Percentiles rank a stretch among this genome's conserved stretches.
These are phyloP conservation scores for Cephaloascus albidus DNA, from an alignment of 805 yeast genomes.

Conservation along the genomic window DNA sequence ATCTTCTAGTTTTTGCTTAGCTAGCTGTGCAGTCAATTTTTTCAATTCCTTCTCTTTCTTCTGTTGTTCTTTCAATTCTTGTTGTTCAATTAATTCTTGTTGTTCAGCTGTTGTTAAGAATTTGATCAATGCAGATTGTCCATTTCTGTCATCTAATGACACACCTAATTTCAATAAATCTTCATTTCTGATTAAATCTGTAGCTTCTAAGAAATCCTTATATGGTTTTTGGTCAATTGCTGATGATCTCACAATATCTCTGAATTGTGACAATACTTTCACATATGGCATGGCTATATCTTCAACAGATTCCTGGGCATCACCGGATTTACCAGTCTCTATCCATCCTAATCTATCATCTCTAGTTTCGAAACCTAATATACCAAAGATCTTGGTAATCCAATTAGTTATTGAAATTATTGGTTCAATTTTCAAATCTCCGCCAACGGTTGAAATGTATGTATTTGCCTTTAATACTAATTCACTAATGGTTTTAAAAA, in stretches of 20 bases:
- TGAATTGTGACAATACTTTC: conserved; percentile 64
- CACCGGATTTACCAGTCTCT: conserved; percentile 18
- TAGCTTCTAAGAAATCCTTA: conserved; percentile 48
- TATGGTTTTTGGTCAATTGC: conserved; percentile 57
- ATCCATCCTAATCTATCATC: conserved; percentile 77
- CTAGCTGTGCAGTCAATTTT: conserved; percentile 40
- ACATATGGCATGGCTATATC: conserved; percentile 75
- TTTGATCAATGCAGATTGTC: conserved; percentile 74
- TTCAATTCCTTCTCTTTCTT: conserved; percentile 51
- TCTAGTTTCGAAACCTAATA: conserved; percentile 72
- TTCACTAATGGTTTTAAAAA: conserved; percentile 54
- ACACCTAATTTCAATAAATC: conserved; percentile 72
- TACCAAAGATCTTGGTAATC: conserved; percentile 58
- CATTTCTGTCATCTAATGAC: conserved; percentile 82
- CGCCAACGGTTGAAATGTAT: conserved; percentile 48
- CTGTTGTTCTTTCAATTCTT: conserved; percentile 45
- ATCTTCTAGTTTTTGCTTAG: conserved; percentile 51
- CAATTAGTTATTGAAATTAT: conserved; percentile 55
- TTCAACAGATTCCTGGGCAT: conserved; percentile 31
- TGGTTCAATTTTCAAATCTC: conserved; percentile 54
- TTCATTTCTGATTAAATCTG: conserved; percentile 66
- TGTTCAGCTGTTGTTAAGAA: conserved; percentile 65
- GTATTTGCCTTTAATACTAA: conserved; percentile 64
- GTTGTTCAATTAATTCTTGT: conserved; percentile 50
- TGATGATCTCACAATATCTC: conserved; percentile 69